Conservation (phyloP, 257 asterid genomes). For the Solanum arcanum region DNA sequence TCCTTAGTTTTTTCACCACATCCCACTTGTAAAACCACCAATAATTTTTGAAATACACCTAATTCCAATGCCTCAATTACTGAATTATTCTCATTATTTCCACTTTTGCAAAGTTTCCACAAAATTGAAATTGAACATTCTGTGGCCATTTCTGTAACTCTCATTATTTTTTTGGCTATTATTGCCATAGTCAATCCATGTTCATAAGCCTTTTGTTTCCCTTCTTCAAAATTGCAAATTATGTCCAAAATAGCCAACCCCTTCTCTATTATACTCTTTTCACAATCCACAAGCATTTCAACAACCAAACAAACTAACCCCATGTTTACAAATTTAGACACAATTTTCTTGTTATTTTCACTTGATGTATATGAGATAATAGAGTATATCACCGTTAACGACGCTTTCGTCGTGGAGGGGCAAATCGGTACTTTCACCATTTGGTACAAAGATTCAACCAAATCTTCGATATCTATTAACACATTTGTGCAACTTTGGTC, state of each 20-base stretch:
- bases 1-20: conserved; percentile 44
- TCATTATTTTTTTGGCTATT: conserved; percentile 60
- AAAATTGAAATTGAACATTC: conserved; percentile 36
- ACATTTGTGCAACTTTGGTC: conserved; percentile 10
- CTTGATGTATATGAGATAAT: conserved; percentile 7
- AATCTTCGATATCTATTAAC: conserved; percentile 24
- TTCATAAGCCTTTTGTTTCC: conserved; percentile 22
- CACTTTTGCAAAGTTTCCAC: conserved; percentile 46
- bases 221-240: conserved; percentile 29
- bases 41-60: conserved; percentile 73
- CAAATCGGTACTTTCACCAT: conserved; percentile 45
- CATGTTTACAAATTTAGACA: conserved; percentile 20
- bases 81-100: conserved; percentile 13
- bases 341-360: not conserved
- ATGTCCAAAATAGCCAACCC: conserved; percentile 45
- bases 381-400: conserved; percentile 38
- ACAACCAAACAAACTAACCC: conserved; percentile 48
- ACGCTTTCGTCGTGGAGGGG: conserved; percentile 52
- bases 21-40: conserved; percentile 74
- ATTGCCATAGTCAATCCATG: conserved; percentile 53
- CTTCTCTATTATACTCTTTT: conserved; percentile 37
- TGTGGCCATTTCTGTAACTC: conserved; percentile 54
- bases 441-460: conserved; percentile 31
- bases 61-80: conserved; percentile 50
- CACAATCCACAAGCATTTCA: conserved; percentile 62